Evolutionary conservation across 2,329 filamentous ascomycete species (phyloP), one percentile per base, ranked within the genome.

Genomic region (Talaromyces sp.): DNA sequence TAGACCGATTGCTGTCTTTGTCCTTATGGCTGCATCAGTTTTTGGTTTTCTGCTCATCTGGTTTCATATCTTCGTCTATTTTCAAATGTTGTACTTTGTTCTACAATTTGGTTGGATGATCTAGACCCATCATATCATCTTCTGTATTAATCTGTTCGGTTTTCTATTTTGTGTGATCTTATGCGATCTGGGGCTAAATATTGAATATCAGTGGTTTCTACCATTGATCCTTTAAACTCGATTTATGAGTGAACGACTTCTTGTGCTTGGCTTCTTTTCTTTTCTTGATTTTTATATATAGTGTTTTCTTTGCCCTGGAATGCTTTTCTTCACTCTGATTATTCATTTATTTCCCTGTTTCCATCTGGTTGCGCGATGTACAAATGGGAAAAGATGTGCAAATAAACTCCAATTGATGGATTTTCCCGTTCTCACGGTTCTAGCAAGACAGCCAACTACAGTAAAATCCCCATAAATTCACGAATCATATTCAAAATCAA

Each of bases 61-160:
- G n/a, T 44, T 39, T 22, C 47, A 30, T 40, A 11, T 41, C 16
- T 30, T 35, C 32, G 37, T 17, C n/a, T 32, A 10, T 24, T 32
- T 32, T n/a, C n/a, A n/a, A n/a, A n/a, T n/a, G n/a, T n/a, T 29
- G 24, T 14, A 14, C 24, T 55, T 48, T 57, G 22, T 42, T 33
- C 33, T 33, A 58, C 49, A 24, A 35, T 52, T 53, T 51, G 33
- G 39, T 41, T 56, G 52, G 45, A 59, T 53, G 46, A 57, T 54
- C 39, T 63, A 58, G 57, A 63, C 45, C 47, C 51, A 37, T 54
- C 53, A 39, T 49, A 56, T 59, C 45, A 27, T 48, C 43, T 56
- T 49, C 46, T 62, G 58, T 62, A 63, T 53, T 62, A 59, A 63
- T 63, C 40, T 54, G 24, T 48, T 27, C 24, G 5, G 24, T 27